These are phyloP conservation scores for Cordyceps sp. DNA, from an alignment of 2,329 filamentous ascomycete genomes.

Conservation along the genomic window DNA sequence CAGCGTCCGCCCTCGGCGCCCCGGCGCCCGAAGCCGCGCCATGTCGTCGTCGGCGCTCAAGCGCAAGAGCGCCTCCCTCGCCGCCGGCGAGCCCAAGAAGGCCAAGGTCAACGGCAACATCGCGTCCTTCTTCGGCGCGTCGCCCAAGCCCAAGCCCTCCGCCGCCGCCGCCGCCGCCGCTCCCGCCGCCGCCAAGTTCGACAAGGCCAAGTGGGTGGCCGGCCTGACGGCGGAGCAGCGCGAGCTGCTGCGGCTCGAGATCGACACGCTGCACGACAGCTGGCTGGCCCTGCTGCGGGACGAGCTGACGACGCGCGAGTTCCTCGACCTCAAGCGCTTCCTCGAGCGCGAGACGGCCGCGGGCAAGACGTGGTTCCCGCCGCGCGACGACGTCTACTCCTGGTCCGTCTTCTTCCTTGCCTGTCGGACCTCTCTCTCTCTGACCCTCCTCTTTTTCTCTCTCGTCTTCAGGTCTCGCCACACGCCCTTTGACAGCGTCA, in stretches of 20 bases:
- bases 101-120: conserved; percentile 62
- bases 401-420: conserved; percentile 42
- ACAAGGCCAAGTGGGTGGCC: conserved; percentile 83
- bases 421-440: neutral
- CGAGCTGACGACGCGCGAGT: conserved; percentile 62
- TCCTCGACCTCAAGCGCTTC: conserved; percentile 78
- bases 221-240: conserved; percentile 68
- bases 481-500: conserved; percentile 76
- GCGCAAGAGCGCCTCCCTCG: conserved; percentile 41
- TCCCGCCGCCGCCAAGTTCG: conserved; percentile 40
- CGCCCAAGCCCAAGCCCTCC: conserved; percentile 34
- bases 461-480: conserved; percentile 76
- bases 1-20: no score
- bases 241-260: conserved; percentile 70
- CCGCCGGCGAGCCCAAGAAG: conserved; percentile 46
- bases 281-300: conserved; percentile 86
- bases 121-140: conserved; percentile 71
- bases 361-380: conserved; percentile 73
- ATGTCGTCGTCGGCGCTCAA: conserved; percentile 49
- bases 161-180: conserved; percentile 14
- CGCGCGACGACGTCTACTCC: conserved; percentile 77
- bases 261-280: conserved; percentile 78
- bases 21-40: no score
- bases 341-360: conserved; percentile 58
- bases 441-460: no score